Evolutionary conservation across 1,139 yeast genomes (phyloP).

Genomic region (Hyphopichia burtonii): DNA sequence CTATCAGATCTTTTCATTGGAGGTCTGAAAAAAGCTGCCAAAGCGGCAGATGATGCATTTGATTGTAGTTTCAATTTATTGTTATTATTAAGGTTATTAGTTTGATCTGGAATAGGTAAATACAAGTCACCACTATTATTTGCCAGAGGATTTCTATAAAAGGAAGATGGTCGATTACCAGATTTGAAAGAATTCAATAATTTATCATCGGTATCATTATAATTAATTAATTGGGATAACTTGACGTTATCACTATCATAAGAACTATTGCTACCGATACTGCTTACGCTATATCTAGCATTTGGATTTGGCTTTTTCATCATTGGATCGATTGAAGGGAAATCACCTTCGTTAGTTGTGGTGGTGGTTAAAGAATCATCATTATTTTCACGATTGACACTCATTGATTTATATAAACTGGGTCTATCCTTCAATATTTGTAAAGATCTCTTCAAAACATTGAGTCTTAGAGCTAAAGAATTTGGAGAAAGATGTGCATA

Average conservation of each 20-base stretch:
- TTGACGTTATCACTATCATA: background rate
- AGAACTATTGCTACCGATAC: background rate
- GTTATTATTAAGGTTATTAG: conserved; percentile 12
- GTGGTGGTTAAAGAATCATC: conserved; percentile 1
- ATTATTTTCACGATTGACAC: conserved; percentile 5
- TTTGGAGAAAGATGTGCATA: conserved; percentile 82
- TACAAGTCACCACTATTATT: conserved; percentile 24
- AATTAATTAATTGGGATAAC: background rate
- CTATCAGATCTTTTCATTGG: conserved; percentile 36
- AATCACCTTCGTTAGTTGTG: background rate
- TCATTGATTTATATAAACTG: conserved; percentile 38
- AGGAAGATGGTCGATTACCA: background rate
- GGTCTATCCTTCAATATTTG: conserved; percentile 70
- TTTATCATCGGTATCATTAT: conserved; percentile 1
- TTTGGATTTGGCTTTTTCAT: background rate
- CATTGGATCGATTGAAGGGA: background rate
- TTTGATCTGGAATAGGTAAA: conserved; percentile 11
- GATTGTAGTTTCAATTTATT: conserved; percentile 27
- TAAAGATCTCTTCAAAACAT: conserved; percentile 71
- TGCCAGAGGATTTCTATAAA: conserved; percentile 8
- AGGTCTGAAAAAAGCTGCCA: conserved; percentile 56
- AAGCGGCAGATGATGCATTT: conserved; percentile 64
- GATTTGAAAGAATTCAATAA: background rate
- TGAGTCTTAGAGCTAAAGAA: conserved; percentile 71
- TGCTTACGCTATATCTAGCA: background rate